Conservation (phyloP, 2,329 filamentous ascomycete genomes). For the Dactylellina haptotyla region DNA sequence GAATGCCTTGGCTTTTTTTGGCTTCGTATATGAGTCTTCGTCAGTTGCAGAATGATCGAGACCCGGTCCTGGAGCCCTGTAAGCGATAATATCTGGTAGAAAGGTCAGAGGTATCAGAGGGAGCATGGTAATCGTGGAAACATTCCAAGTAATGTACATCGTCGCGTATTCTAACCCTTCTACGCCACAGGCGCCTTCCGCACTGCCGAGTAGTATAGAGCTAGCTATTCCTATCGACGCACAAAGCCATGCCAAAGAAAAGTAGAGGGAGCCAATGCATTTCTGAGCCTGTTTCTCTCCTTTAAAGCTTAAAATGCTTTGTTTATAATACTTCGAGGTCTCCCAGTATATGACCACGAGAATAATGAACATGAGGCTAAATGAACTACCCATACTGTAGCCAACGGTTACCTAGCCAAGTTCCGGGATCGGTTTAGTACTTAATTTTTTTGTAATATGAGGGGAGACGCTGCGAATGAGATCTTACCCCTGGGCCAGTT, state of each 20-base stretch:
- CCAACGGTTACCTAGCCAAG: slow-evolving; percentile 24
- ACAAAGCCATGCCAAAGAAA: slow-evolving; percentile 30
- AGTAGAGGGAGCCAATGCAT: slow-evolving; percentile 13
- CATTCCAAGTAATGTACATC: slow-evolving; percentile 34
- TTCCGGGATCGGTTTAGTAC: too few relatives aligned
- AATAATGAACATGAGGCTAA: slow-evolving; percentile 16
- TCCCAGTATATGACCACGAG: slow-evolving; percentile 27
- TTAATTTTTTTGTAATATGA: too few relatives aligned
- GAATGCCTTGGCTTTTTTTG: not conserved
- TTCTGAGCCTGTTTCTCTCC: slow-evolving; percentile 8
- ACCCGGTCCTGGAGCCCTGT: not conserved
- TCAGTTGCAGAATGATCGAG: not conserved
- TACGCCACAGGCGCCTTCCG: slow-evolving; percentile 16
- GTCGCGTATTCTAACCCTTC: slow-evolving; percentile 28
- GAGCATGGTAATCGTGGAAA: slow-evolving; percentile 18
- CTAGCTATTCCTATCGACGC: slow-evolving; percentile 27
- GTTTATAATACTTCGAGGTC: not conserved
- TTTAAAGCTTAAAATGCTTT: slow-evolving; percentile 4
- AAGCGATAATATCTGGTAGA: slow-evolving; percentile 8
- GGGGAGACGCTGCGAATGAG: too few relatives aligned
- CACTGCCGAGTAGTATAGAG: slow-evolving; percentile 12
- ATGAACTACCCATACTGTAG: slow-evolving; percentile 31
- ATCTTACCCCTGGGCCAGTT: too few relatives aligned
- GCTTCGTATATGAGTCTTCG: not conserved
- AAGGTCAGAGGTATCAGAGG: slow-evolving; percentile 20